A percentile compares a stretch with the other conserved stretches of the same genome.
phyloP scores from a whole-genome alignment of 23 red algal genomes.

The Gracilaria caudata region DNA sequence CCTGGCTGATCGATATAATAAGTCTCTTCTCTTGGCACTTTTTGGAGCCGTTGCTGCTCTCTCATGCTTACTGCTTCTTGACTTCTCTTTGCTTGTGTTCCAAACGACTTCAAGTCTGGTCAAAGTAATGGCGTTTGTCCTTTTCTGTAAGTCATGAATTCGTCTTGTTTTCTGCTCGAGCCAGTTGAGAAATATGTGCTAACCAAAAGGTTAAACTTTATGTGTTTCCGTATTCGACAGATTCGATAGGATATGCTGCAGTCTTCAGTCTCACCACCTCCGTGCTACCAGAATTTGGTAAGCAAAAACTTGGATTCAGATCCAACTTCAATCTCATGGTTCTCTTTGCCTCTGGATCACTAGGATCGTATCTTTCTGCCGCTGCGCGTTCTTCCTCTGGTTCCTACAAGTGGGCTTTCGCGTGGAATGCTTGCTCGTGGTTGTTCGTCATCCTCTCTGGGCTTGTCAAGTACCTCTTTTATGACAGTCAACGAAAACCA shows the following conservation, averaged over 20 bases:
- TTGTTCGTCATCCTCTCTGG: constrained; percentile 12
- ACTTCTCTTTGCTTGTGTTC: constrained; percentile 17
- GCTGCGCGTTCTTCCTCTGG: constrained; percentile 41
- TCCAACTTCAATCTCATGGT: constrained; percentile 77
- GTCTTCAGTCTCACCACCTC: constrained; percentile 70
- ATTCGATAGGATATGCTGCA: constrained; percentile 45
- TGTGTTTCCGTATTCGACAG: constrained; percentile 16
- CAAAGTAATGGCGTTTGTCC: constrained; percentile 51
- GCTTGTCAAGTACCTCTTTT: constrained; percentile 45
- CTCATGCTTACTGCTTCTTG: constrained; percentile 46
- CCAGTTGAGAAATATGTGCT: neutral
- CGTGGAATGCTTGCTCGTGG: constrained; percentile 49
- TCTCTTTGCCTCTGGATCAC: constrained; percentile 55
- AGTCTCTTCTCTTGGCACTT: constrained; percentile 31
- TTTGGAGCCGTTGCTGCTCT: constrained; percentile 39
- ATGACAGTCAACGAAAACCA: neutral
- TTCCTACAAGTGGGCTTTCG: constrained; percentile 70
- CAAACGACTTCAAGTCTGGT: constrained; percentile 19
- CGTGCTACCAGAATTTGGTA: constrained; percentile 72
- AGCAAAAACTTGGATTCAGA: constrained; percentile 47
- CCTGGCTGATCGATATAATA: constrained; percentile 67
- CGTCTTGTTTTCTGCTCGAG: neutral
- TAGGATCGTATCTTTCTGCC: constrained; percentile 54
- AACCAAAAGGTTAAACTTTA: neutral
- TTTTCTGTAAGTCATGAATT: constrained; percentile 50